phyloP scores from a whole-genome alignment of 257 asterid species.

The Solanum ossicruentum region DNA sequence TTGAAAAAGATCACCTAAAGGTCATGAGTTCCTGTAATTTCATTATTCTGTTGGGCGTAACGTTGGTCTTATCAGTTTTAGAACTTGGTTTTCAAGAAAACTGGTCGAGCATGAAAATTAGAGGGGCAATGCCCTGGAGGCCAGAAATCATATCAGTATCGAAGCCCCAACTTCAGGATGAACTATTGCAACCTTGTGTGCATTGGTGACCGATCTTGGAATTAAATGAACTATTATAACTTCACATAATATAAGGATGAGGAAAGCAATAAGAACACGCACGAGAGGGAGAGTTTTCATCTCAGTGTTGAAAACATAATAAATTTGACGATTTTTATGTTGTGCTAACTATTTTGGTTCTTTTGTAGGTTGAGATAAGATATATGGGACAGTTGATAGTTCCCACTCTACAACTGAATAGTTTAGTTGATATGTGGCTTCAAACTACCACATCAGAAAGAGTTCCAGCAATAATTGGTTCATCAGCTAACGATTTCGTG shows the following conservation, averaged over 20 bases:
- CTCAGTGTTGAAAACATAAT: not conserved
- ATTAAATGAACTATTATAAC: not conserved
- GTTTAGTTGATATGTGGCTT: conserved; percentile 73
- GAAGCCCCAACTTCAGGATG: not conserved
- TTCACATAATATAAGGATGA: not conserved
- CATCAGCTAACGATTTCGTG: conserved; percentile 85
- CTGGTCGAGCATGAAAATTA: not conserved
- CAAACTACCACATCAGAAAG: conserved; percentile 31
- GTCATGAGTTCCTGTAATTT: not conserved
- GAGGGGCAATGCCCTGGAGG: not conserved
- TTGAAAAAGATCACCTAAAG: not conserved
- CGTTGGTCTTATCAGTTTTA: not conserved
- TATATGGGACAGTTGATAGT: conserved; percentile 69
- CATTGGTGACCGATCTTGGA: not conserved
- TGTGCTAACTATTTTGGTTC: not conserved
- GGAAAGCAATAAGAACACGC: not conserved
- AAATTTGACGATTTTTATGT: not conserved
- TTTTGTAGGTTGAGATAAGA: conserved; percentile 65
- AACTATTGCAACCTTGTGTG: not conserved
- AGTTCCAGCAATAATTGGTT: conserved; percentile 55
- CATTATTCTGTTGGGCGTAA: not conserved
- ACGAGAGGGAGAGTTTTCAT: not conserved
- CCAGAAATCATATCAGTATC: not conserved
- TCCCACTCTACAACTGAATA: conserved; percentile 54
- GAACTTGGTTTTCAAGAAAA: not conserved